Conservation (phyloP, 345 rosid genomes). For the Lepidium africanum region DNA sequence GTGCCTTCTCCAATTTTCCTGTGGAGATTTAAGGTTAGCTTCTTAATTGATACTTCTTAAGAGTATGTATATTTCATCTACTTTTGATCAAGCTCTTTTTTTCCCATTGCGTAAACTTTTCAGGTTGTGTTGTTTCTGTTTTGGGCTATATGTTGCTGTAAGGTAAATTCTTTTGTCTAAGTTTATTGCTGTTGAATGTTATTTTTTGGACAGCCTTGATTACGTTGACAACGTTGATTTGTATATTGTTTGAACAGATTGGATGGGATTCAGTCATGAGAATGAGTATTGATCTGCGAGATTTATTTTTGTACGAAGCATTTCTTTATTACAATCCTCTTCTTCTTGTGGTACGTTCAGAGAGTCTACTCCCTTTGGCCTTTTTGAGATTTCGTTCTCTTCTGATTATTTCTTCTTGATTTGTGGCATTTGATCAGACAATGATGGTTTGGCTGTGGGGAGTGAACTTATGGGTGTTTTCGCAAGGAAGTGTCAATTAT, state of each 20-base stretch:
- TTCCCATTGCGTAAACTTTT: not conserved
- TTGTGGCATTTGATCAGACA: constrained; percentile 38
- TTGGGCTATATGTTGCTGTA: constrained; percentile 89
- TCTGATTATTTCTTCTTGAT: not conserved
- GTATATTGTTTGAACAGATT: constrained; percentile 34
- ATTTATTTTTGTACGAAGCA: constrained; percentile 78
- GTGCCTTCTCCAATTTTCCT: constrained; percentile 75
- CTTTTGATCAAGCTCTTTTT: not conserved
- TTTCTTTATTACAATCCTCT: constrained; percentile 95
- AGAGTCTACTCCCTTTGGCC: not conserved
- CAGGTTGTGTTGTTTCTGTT: constrained; percentile 75
- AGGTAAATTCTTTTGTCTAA: constrained; percentile 41
- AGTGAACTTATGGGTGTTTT: constrained; percentile 78
- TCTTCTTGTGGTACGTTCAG: constrained; percentile 73
- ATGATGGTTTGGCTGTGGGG: constrained; percentile 99
- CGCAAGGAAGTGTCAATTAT: constrained; percentile 74
- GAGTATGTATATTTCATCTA: not conserved
- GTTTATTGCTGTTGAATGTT: not conserved
- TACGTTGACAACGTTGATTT: not conserved
- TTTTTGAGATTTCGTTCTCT: not conserved
- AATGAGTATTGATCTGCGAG: constrained; percentile 78
- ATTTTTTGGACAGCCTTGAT: not conserved
- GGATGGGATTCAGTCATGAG: constrained; percentile 99
- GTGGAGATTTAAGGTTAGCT: constrained; percentile 88
- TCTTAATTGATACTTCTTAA: not conserved